These are phyloP conservation scores for Pythium brachiatum DNA, from an alignment of 352 stramenopile species.

Conservation along the genomic window DNA sequence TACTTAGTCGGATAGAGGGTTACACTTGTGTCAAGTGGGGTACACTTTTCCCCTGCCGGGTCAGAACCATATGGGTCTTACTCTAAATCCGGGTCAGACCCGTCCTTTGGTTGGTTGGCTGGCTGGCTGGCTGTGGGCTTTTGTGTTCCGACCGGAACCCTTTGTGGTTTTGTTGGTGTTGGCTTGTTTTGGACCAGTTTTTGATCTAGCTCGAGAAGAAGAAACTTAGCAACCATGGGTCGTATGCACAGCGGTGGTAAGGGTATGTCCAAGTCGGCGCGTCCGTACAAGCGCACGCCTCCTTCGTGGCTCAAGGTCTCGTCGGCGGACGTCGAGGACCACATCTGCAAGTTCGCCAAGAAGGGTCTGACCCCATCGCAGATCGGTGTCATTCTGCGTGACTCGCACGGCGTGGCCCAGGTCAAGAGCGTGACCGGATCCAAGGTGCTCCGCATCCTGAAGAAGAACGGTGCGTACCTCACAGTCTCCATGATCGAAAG, in stretches of 20 bases:
- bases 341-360: constrained; percentile 99
- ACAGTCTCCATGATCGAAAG: background rate
- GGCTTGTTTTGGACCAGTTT: constrained; percentile 38
- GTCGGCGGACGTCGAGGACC: constrained; percentile 95
- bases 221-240: constrained; percentile 89
- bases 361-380: constrained; percentile 96
- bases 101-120: constrained; percentile 39
- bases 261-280: constrained; percentile 99
- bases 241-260: constrained; percentile 99
- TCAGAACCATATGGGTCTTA: background rate
- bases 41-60: background rate
- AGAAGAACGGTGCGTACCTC: constrained; percentile 93
- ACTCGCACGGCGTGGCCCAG: constrained; percentile 99
- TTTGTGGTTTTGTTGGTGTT: background rate
- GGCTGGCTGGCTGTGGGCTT: constrained; percentile 5
- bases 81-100: constrained; percentile 8
- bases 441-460: constrained; percentile 99
- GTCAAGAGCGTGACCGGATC: constrained; percentile 98
- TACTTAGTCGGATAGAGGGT: background rate
- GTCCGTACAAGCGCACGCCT: constrained; percentile 98
- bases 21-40: background rate
- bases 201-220: constrained; percentile 69
- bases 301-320: constrained; percentile 98
- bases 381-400: constrained; percentile 99
- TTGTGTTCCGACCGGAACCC: constrained; percentile 3